Evolutionary conservation across 2,329 filamentous ascomycete genomes (phyloP), one percentile per base, ranked within the genome.

Genomic region (Pseudocercospora vitis): DNA sequence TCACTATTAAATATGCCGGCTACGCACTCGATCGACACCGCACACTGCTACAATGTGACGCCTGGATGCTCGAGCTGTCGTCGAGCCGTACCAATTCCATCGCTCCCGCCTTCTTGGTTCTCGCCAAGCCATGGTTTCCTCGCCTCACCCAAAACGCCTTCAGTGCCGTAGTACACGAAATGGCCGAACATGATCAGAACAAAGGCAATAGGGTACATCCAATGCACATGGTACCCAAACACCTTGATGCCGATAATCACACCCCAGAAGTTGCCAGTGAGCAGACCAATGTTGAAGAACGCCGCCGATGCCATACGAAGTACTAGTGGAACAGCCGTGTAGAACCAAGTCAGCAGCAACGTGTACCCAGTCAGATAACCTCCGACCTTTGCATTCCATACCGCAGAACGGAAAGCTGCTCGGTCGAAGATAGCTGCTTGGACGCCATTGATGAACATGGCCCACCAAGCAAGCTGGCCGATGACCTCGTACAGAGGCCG

Each of bases 231-330:
- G 64, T 88, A 82, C 39, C 86, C 83, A 67, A 99, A 95, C 45
- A 97, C 88, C 69, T 86, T 81, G 63, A 95, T 83, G 46, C 94
- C 94, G 64, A 99, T 92, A 62, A 95, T 87, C 58, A 95, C 87
- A 61, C 91, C 91, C 94, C 94, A 99, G 76, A 97, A 97, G 74
- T 95, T 96, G 64, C 86, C 89, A 2, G 94, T 97, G 56, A 99
- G 78, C 61, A 99, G 78, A 6, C 88, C 92, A 66, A 97, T 95
- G 73, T 99, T 95, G 78, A 96, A 95, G 75, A 99, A 96, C 16
- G 91, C 92, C 2, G 94, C 94, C 12, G 84, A 88, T 23, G 88
- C 88, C 76, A 97, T 87, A 61, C 94, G 89, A 73, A 97, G 86
- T 59, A 99, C 81, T 50, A 97, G 75, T 0, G 94, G 94, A 0